phyloP scores from a whole-genome alignment of 2,329 filamentous ascomycete species.

The Colletotrichum tabaci region DNA sequence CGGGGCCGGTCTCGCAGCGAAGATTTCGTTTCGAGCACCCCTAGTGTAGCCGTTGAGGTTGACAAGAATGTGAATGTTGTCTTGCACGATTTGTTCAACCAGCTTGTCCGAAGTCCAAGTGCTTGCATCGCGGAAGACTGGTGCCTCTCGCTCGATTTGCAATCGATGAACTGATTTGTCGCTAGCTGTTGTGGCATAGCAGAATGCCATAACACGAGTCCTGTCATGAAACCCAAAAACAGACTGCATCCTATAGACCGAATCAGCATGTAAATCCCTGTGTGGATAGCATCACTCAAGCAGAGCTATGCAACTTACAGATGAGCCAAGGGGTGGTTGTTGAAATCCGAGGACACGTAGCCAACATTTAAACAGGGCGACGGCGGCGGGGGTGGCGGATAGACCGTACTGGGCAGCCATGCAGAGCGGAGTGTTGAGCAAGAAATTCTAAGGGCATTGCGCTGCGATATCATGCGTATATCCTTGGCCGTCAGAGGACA shows the following conservation, averaged over 20 bases:
- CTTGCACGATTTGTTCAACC: conserved; percentile 86
- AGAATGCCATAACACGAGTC: conserved; percentile 84
- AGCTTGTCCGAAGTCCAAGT: conserved; percentile 88
- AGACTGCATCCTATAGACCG: conserved; percentile 83
- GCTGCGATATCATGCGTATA: conserved; percentile 93
- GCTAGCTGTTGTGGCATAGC: conserved; percentile 94
- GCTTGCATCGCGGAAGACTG: conserved; percentile 91
- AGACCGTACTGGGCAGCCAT: conserved; percentile 88
- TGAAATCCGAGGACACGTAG: conserved; percentile 98
- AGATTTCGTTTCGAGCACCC: conserved; percentile 97
- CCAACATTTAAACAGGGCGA: conserved; percentile 89
- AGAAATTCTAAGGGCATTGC: conserved; percentile 94
- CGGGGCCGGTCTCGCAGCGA: conserved; percentile 92
- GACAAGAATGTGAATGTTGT: conserved; percentile 93
- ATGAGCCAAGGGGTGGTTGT: conserved; percentile 96
- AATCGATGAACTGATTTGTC: conserved; percentile 90
- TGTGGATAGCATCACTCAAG: not conserved
- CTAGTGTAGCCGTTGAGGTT: conserved; percentile 99
- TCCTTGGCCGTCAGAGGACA: conserved; percentile 93
- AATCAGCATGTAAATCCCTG: conserved; percentile 20
- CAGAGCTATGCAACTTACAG: conserved; percentile 64
- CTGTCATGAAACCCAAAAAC: conserved; percentile 93
- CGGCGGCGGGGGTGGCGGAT: conserved; percentile 87
- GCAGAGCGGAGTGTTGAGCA: conserved; percentile 88
- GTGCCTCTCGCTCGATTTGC: conserved; percentile 94